These are phyloP conservation scores for Diospyros lotus DNA, from an alignment of 148 eudicot genomes.

Conservation along the genomic window DNA sequence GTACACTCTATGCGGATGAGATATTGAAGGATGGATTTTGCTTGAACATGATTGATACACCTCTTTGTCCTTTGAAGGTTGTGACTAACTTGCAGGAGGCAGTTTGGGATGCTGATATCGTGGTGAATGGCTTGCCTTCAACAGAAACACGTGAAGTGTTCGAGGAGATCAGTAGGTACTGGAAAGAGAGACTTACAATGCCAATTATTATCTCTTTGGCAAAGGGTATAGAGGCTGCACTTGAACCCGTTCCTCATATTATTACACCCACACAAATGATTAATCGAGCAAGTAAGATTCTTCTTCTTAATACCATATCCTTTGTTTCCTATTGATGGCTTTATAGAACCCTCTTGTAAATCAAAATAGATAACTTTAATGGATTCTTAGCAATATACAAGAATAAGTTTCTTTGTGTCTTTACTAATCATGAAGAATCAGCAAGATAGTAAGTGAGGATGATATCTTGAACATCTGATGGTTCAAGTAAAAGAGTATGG, in stretches of 20 bases:
- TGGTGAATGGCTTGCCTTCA: slow-evolving; percentile 67
- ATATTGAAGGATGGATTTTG: slow-evolving; percentile 60
- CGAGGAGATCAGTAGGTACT: slow-evolving; percentile 74
- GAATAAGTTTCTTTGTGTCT: not conserved
- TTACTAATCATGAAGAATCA: not conserved
- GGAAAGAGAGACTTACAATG: slow-evolving; percentile 74
- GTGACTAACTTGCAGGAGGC: slow-evolving; percentile 70
- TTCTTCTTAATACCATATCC: not conserved
- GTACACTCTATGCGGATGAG: slow-evolving; percentile 61
- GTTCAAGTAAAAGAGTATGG: not conserved
- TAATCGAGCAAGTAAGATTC: slow-evolving; percentile 77
- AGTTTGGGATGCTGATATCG: slow-evolving; percentile 65
- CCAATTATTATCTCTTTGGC: slow-evolving; percentile 80
- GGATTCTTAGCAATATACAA: not conserved
- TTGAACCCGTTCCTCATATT: slow-evolving; percentile 77
- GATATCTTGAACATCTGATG: not conserved
- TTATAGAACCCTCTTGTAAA: not conserved
- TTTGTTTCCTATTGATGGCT: not conserved
- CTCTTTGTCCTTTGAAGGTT: slow-evolving; percentile 60
- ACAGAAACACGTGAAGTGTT: slow-evolving; percentile 68
- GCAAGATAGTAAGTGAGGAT: not conserved
- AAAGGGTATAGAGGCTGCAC: slow-evolving; percentile 90
- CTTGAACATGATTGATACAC: slow-evolving; percentile 61
- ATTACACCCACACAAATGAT: slow-evolving; percentile 94
- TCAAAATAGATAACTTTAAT: not conserved